These are phyloP conservation scores for Erysimum cheiri DNA, from an alignment of 441 rosid species.

Conservation along the genomic window DNA sequence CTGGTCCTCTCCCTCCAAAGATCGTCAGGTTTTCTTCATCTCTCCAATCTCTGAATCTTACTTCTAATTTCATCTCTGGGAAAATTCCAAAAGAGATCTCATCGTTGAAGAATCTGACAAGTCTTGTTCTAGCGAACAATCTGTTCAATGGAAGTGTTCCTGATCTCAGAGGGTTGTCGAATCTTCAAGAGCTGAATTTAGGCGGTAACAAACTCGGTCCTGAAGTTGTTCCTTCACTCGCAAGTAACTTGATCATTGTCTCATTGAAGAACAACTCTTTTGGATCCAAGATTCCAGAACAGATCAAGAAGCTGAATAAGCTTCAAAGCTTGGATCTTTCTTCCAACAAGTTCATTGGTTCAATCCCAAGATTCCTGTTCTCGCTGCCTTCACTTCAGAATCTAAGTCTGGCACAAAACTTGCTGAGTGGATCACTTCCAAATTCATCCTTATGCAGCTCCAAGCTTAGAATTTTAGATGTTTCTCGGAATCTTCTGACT, in stretches of 20 bases:
- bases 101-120: constrained; percentile 54
- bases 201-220: constrained; percentile 68
- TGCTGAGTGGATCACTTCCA: constrained; percentile 64
- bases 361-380: constrained; percentile 62
- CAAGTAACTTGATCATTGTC: constrained; percentile 54
- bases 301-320: constrained; percentile 49
- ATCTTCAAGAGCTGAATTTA: constrained; percentile 65
- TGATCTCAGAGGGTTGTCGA: constrained; percentile 57
- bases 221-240: constrained; percentile 60
- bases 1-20: constrained; percentile 79
- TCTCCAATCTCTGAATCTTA: constrained; percentile 66
- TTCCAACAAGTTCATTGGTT: constrained; percentile 58
- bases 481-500: constrained; percentile 72
- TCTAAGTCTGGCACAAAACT: constrained; percentile 65
- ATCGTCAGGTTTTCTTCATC: constrained; percentile 58
- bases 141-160: constrained; percentile 70
- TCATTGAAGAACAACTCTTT: constrained; percentile 67
- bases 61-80: constrained; percentile 75
- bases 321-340: constrained; percentile 73
- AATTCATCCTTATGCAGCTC: constrained; percentile 55
- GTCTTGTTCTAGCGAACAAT: constrained; percentile 69
- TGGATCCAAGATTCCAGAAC: constrained; percentile 68
- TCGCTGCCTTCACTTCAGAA: constrained; percentile 63
- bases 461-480: constrained; percentile 59
- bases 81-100: constrained; percentile 60